phyloP scores from a whole-genome alignment of 2,329 filamentous ascomycete genomes.

The Cladophialophora exuberans region DNA sequence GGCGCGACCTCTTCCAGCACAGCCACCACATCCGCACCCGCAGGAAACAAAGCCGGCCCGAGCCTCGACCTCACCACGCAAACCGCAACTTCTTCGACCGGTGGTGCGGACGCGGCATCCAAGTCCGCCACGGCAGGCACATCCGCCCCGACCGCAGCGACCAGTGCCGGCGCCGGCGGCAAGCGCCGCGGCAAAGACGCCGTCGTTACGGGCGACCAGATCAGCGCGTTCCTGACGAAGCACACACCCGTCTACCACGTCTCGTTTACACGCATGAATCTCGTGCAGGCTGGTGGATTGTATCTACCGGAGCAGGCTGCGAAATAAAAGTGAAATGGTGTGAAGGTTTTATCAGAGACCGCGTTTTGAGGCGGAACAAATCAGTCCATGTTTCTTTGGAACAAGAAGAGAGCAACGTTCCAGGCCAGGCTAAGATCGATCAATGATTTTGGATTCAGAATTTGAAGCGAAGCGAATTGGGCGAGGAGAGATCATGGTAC shows the following conservation, averaged over 20 bases:
- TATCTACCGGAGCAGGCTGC: conserved; percentile 57
- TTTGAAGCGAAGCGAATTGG: too few relatives aligned
- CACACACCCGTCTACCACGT: conserved; percentile 94
- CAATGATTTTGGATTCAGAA: too few relatives aligned
- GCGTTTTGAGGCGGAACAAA: background rate
- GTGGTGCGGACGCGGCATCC: conserved; percentile 48
- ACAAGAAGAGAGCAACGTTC: too few relatives aligned
- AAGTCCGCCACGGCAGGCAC: too few relatives aligned
- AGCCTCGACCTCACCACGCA: conserved; percentile 36
- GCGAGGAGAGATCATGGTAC: too few relatives aligned
- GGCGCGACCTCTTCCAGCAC: background rate
- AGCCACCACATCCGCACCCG: conserved; percentile 7
- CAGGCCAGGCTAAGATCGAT: too few relatives aligned
- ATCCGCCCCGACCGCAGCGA: conserved; percentile 37
- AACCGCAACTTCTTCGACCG: conserved; percentile 52
- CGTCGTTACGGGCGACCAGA: conserved; percentile 88
- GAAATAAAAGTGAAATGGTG: conserved; percentile 18
- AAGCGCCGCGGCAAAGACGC: conserved; percentile 87
- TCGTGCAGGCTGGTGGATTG: conserved; percentile 81
- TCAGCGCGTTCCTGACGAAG: conserved; percentile 93
- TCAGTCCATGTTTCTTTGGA: background rate
- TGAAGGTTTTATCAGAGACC: background rate
- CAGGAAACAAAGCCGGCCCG: conserved; percentile 8
- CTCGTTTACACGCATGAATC: conserved; percentile 91
- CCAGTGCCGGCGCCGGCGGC: conserved; percentile 41